These are phyloP conservation scores for Calonectria multiphialidica DNA, from an alignment of 2,329 filamentous ascomycete genomes.

Conservation along the genomic window DNA sequence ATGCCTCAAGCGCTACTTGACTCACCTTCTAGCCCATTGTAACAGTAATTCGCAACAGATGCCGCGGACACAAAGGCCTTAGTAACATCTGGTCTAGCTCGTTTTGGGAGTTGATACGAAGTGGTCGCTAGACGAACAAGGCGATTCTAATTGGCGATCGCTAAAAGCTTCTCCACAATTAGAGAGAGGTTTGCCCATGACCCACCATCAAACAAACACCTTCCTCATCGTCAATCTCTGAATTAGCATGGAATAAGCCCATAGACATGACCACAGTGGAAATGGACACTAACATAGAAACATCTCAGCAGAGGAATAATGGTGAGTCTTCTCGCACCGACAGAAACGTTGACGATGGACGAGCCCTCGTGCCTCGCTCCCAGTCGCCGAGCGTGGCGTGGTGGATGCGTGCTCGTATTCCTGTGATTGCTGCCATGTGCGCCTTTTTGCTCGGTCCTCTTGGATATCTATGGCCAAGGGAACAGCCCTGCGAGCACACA, in stretches of 20 bases:
- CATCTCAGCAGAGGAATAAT: neutral
- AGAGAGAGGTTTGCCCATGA: neutral
- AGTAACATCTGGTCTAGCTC: neutral
- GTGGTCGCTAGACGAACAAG: too few relatives aligned
- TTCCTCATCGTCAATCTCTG: neutral
- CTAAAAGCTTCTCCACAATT: constrained; percentile 6
- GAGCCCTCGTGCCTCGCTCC: neutral
- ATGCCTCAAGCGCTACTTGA: too few relatives aligned
- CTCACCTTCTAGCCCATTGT: too few relatives aligned
- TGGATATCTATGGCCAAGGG: neutral
- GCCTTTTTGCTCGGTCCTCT: neutral
- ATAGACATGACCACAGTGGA: neutral
- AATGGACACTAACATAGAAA: neutral
- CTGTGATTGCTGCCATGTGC: neutral
- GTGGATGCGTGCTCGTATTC: neutral
- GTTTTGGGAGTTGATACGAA: too few relatives aligned
- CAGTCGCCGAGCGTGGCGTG: neutral
- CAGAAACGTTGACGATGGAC: neutral
- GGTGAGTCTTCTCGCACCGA: neutral
- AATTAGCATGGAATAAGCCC: neutral
- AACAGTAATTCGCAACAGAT: neutral
- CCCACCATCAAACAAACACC: neutral
- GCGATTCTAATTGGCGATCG: neutral
- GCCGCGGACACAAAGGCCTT: neutral
- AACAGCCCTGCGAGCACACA: neutral